Percentiles rank a stretch among this genome's conserved stretches.
Evolutionary conservation across 805 yeast genomes (phyloP).

Genomic region (Lachancea waltii): DNA sequence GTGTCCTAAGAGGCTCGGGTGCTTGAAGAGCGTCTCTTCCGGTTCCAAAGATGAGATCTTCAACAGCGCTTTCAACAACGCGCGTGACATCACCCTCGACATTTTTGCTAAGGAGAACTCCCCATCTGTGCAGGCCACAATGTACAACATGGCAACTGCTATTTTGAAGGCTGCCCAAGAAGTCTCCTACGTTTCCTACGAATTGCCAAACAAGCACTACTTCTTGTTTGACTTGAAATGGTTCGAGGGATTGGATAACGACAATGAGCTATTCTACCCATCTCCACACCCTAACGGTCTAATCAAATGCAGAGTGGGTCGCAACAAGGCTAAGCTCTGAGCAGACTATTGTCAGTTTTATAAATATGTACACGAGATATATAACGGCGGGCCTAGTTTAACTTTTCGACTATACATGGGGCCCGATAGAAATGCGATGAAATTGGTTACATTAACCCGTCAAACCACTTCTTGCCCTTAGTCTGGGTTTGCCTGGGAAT

Average conservation of each 20-base stretch:
- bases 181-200: slow-evolving; percentile 61
- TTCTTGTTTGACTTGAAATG: slow-evolving; percentile 72
- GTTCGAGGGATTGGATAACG: slow-evolving; percentile 73
- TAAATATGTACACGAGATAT: slow-evolving; percentile 4
- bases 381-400: not conserved
- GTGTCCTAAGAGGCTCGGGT: slow-evolving; percentile 43
- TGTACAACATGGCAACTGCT: slow-evolving; percentile 83
- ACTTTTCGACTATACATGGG: slow-evolving; percentile 1
- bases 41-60: slow-evolving; percentile 57
- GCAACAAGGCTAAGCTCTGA: slow-evolving; percentile 55
- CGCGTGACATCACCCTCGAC: slow-evolving; percentile 63
- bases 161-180: slow-evolving; percentile 54
- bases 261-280: slow-evolving; percentile 83
- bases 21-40: slow-evolving; percentile 43
- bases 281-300: slow-evolving; percentile 89
- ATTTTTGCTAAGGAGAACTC: slow-evolving; percentile 81
- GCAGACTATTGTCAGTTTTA: not conserved
- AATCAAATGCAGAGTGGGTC: slow-evolving; percentile 79
- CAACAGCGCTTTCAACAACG: slow-evolving; percentile 56
- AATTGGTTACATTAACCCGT: slow-evolving; percentile 26
- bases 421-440: no score
- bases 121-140: slow-evolving; percentile 94
- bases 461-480: slow-evolving; percentile 30
- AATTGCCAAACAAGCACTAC: slow-evolving; percentile 89
- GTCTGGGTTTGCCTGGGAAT: slow-evolving; percentile 42